Percentiles rank a stretch among this genome's conserved stretches.
Evolutionary conservation across 805 yeast species (phyloP).

Genomic region (Lipomyces yamanashiensis): DNA sequence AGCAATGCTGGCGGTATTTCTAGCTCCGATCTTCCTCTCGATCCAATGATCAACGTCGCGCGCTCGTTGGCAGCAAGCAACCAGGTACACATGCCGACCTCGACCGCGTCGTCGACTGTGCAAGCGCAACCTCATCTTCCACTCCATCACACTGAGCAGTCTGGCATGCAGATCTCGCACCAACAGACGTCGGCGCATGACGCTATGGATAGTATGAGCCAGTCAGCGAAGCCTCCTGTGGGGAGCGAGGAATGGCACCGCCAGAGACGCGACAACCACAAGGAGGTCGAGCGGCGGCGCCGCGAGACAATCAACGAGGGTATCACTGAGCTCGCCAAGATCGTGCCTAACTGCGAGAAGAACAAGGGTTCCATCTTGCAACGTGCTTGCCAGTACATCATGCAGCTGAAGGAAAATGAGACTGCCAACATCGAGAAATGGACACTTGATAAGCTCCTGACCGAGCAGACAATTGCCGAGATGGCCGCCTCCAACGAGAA

Average conservation of each 20-base stretch:
- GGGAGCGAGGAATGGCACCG: conserved; percentile 87
- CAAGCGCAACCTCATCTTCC: conserved; percentile 31
- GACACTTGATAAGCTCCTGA: conserved; percentile 88
- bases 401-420: conserved; percentile 87
- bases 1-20: neutral
- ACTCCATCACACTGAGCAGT: conserved; percentile 6
- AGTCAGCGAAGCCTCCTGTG: conserved; percentile 58
- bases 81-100: conserved; percentile 8
- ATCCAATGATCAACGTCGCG: conserved; percentile 24
- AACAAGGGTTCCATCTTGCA: conserved; percentile 89
- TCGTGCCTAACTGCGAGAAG: conserved; percentile 81
- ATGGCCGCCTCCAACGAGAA: conserved; percentile 84
- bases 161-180: conserved; percentile 2
- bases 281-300: conserved; percentile 92
- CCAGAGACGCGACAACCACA: conserved; percentile 86
- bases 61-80: conserved; percentile 15
- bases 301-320: conserved; percentile 87
- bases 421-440: conserved; percentile 88
- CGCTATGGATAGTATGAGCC: conserved; percentile 5
- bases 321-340: conserved; percentile 74
- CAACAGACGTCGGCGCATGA: conserved; percentile 8
- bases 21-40: conserved; percentile 21
- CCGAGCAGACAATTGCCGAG: conserved; percentile 90
- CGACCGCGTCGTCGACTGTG: conserved; percentile 16
- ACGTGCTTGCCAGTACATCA: conserved; percentile 88